Conservation (phyloP, 345 rosid genomes). For the Eucalyptus cloeziana region DNA sequence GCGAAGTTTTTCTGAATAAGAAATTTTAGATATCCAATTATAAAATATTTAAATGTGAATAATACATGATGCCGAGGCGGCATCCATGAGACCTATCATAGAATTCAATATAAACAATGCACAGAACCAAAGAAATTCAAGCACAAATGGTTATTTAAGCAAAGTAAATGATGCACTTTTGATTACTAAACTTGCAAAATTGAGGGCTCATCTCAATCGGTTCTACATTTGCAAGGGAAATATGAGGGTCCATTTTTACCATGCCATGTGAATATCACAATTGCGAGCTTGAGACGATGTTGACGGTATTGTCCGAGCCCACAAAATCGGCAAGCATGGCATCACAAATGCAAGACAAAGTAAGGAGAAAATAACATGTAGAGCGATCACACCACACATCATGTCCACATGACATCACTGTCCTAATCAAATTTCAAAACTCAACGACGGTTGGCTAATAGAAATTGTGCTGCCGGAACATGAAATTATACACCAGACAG, state of each 20-base stretch:
- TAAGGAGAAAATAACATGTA: background rate
- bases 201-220: background rate
- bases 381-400: background rate
- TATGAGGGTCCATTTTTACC: background rate
- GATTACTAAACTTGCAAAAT: background rate
- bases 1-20: background rate
- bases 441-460: background rate
- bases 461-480: background rate
- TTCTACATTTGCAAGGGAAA: background rate
- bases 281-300: background rate
- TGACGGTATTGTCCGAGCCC: background rate
- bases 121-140: background rate
- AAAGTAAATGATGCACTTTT: background rate
- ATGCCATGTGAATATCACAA: background rate
- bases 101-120: background rate
- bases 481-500: background rate
- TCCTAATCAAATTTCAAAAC: background rate
- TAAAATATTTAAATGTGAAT: background rate
- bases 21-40: background rate
- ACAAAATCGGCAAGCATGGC: background rate
- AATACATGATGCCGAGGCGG: background rate
- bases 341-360: background rate
- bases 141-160: background rate
- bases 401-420: background rate
- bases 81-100: background rate